These are phyloP conservation scores for Beauveria caledonica DNA, from an alignment of 2,329 filamentous ascomycete species.

Conservation along the genomic window DNA sequence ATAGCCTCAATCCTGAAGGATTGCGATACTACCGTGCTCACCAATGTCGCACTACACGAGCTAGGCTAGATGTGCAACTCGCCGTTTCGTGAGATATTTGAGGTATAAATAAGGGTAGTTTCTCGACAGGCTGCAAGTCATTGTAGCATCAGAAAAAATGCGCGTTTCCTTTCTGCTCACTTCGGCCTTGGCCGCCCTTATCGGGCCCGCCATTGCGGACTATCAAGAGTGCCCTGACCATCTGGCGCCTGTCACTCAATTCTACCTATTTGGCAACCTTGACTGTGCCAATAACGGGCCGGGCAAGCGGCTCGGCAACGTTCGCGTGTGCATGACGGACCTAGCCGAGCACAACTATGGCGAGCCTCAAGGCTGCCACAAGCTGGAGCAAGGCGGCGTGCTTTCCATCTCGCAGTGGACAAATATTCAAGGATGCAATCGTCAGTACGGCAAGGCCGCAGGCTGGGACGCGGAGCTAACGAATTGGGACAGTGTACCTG, in stretches of 20 bases:
- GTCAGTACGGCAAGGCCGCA: neutral
- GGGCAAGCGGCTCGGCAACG: neutral
- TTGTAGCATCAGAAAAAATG: neutral
- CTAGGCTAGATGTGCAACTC: neutral
- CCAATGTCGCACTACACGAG: neutral
- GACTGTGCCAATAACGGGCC: neutral
- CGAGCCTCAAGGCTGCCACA: slow-evolving; percentile 7
- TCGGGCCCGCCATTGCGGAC: neutral
- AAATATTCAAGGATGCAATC: slow-evolving; percentile 3
- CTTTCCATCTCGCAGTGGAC: slow-evolving; percentile 7
- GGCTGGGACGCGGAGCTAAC: neutral
- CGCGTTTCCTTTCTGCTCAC: neutral
- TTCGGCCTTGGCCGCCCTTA: neutral
- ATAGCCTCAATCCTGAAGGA: slow-evolving; percentile 2
- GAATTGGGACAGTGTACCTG: neutral
- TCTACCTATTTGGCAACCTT: neutral
- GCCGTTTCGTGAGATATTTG: neutral
- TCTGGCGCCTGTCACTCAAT: slow-evolving; percentile 2
- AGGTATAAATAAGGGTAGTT: neutral
- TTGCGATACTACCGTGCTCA: neutral
- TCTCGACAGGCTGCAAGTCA: neutral
- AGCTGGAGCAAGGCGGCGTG: neutral
- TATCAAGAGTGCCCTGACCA: slow-evolving; percentile 1
- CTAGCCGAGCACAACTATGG: slow-evolving; percentile 4
- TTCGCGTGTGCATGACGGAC: neutral